Evolutionary conservation across 257 asterid species (phyloP), one percentile per base, ranked within the genome.

Genomic region (Fraxinus cuspidata): DNA sequence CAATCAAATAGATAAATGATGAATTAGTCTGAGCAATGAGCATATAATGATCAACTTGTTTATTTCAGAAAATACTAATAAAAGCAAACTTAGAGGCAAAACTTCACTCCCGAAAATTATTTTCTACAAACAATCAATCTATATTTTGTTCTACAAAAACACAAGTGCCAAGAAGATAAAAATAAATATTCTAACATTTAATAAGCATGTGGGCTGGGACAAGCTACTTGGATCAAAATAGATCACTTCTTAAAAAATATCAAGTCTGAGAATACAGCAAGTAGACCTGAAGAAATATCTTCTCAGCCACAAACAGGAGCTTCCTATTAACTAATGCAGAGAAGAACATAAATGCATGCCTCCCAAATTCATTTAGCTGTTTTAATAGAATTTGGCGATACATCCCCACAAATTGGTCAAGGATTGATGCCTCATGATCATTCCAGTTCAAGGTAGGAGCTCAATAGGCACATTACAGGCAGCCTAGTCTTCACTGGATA

Each of bases 351-450:
- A 42, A 42, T 42, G 16, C 12, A 42, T 42, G 51, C 51, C 16
- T 42, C 51, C 51, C 51, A 42, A 42, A 42, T 42, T 13, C 51
- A 42, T 11, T 42, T 42, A 11, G 51, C 5, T 12, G 18, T 42
- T 42, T 42, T 42, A 42, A 12, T 42, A 60, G 67, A 60, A 23
- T 23, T 23, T 23, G 16, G 31, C 27, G 72, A 35, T n/a, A 67
- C 25, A 38, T 11, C 29, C 7, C 31, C 44, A 38, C 53, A 35
- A 37, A 47, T 32, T 15, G 72, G 77, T 72, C 71, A 25, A 64
- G 21, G 60, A 68, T 72, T 40, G 64, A 2, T 70, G 7, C 38
- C 67, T 47, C 69, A 56, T 68, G 71, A 58, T 4, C 64, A 65
- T 10, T 15, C 63, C 56, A 19, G 49, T 79, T 68, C 56, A 75